Evolutionary conservation across 352 stramenopile genomes (phyloP), one percentile per base, ranked within the genome.

Genomic region (Globisporangium yorkense): DNA sequence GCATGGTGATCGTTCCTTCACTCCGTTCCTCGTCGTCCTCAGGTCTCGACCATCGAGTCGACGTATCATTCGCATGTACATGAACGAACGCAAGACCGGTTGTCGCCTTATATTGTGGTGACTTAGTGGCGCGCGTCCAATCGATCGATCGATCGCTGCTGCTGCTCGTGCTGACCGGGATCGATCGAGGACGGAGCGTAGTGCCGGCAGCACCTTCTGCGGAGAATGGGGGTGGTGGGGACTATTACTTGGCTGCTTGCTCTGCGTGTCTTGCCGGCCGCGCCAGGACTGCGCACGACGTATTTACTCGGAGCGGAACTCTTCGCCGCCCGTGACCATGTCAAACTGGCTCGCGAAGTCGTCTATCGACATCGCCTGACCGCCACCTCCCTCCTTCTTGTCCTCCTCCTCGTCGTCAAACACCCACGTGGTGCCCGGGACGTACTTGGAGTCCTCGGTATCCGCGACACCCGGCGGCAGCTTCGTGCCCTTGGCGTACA

Each of bases 301-400:
- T 54, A 43, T 4, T 71, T 90, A 91, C 57, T 89, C 84, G 65
- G 82, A 92, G 50, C 85, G 80, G 61, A 92, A 93, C 71, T 91
- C 80, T 64, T 95, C 85, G 51, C 84, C 84, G 24, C 83, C 83
- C 49, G 83, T 92, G 56, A 90, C 83, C 75, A 77, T 91, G 66
- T 92, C 80, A 62, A 96, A 96, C 67, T 96, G 82, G 56, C 77
- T 86, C 40, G 80, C 86, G 50, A 96, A 96, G 69, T 96, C 86
- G 52, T 93, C 85, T 71, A 91, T 86, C 62, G 80, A 89, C 77
- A 92, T 87, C 39, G 43, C 16, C 51, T 70, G 51, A n/a, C 16
- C 33, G 15, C 37, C 56, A 6, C 21, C 4, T 10, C n/a, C 61
- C 3, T 72, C 51, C 46, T 86, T 91, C 44, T 59, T 68, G 56